phyloP scores from a whole-genome alignment of 108 stramenopile genomes.

The Asterionellopsis glacialis region DNA sequence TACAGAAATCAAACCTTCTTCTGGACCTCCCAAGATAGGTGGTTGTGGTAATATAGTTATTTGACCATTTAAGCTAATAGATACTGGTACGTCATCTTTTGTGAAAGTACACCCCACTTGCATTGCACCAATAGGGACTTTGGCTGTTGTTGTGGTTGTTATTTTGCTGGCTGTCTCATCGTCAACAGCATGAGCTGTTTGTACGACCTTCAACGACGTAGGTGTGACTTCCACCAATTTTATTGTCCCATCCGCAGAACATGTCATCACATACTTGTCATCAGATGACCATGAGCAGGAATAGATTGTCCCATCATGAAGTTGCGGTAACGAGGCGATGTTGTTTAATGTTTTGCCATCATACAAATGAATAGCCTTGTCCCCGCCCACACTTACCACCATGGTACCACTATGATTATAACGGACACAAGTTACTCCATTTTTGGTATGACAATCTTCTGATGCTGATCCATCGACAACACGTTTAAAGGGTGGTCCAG shows the following conservation, averaged over 20 bases:
- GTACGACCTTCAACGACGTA: slow-evolving; percentile 26
- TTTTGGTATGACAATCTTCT: slow-evolving; percentile 55
- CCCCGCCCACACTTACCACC: slow-evolving; percentile 69
- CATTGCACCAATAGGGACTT: slow-evolving; percentile 67
- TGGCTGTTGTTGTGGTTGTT: slow-evolving; percentile 30
- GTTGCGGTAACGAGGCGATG: slow-evolving; percentile 37
- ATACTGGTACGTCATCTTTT: slow-evolving; percentile 50
- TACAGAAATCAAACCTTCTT: slow-evolving; percentile 21
- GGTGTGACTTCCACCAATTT: slow-evolving; percentile 65
- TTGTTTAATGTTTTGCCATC: slow-evolving; percentile 69
- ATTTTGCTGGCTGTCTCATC: slow-evolving; percentile 15
- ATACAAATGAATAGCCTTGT: slow-evolving; percentile 79
- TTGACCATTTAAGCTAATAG: slow-evolving; percentile 82
- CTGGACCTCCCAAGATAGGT: slow-evolving; percentile 16
- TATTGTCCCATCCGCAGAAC: slow-evolving; percentile 90
- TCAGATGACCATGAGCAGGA: slow-evolving; percentile 75
- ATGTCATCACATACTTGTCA: slow-evolving; percentile 74
- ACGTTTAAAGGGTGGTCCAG: slow-evolving; percentile 90
- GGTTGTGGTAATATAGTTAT: slow-evolving; percentile 63
- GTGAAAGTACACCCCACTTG: slow-evolving; percentile 76
- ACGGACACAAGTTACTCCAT: slow-evolving; percentile 75
- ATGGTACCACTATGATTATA: slow-evolving; percentile 77
- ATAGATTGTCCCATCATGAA: slow-evolving; percentile 84
- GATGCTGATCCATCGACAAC: slow-evolving; percentile 51
- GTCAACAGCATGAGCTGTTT: slow-evolving; percentile 60